phyloP scores from a whole-genome alignment of 192 early-diverging fungal species.

The Dissophora globulifera region DNA sequence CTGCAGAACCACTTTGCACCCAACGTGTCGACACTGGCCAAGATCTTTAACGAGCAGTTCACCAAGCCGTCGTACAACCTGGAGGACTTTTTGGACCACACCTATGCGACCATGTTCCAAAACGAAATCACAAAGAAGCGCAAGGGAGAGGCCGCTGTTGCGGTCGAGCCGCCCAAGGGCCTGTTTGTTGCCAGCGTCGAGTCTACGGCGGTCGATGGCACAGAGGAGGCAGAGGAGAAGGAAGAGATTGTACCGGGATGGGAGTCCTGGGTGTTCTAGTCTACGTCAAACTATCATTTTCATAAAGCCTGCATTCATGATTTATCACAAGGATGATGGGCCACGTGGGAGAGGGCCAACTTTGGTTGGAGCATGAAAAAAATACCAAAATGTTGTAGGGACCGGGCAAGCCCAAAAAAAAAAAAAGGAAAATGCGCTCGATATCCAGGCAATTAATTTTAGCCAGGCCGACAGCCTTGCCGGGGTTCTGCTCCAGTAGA shows the following conservation, averaged over 20 bases:
- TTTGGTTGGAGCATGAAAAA: too few species aligned
- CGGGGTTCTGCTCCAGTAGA: too few species aligned
- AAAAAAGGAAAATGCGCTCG: too few species aligned
- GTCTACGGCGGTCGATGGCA: not conserved
- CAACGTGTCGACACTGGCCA: slow-evolving; percentile 85
- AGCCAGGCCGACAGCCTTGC: too few species aligned
- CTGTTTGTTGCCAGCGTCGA: slow-evolving; percentile 51
- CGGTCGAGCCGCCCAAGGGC: slow-evolving; percentile 62
- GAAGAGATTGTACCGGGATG: slow-evolving; percentile 31
- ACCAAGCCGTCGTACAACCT: slow-evolving; percentile 87
- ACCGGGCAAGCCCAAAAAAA: too few species aligned
- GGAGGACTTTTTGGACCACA: slow-evolving; percentile 98
- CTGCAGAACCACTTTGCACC: slow-evolving; percentile 89
- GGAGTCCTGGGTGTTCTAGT: slow-evolving; percentile 44
- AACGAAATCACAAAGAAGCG: slow-evolving; percentile 67
- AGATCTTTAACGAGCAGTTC: slow-evolving; percentile 89
- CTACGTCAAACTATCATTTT: not conserved
- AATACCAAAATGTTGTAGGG: too few species aligned
- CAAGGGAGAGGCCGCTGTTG: slow-evolving; percentile 71
- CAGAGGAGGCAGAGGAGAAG: slow-evolving; percentile 5
- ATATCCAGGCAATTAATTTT: too few species aligned
- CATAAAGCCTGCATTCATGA: slow-evolving; percentile 1
- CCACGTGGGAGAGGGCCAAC: too few species aligned
- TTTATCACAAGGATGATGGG: too few species aligned
- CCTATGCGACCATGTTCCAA: slow-evolving; percentile 78